A percentile compares a stretch with the other conserved stretches of the same genome.
Evolutionary conservation across 73 alveolate genomes (phyloP).

Genomic region (Symbiodinium pilosum): DNA sequence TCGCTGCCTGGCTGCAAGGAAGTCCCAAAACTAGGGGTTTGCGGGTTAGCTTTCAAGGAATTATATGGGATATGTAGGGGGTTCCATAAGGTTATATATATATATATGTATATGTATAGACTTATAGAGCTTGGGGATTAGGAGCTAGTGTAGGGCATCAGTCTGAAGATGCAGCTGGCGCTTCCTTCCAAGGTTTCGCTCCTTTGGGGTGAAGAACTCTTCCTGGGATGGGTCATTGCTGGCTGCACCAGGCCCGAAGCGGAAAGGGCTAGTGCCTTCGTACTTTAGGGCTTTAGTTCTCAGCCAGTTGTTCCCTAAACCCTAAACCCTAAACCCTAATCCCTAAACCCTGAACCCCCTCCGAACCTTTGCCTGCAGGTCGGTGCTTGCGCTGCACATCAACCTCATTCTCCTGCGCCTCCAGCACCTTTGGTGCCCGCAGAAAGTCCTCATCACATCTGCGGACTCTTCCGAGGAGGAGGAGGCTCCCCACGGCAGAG

Average conservation of each 20-base stretch:
- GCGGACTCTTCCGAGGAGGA: constrained; percentile 70
- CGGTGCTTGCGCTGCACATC: constrained; percentile 80
- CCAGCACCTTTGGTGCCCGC: constrained; percentile 80
- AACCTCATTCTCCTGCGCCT: constrained; percentile 45
- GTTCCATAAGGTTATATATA: too few species aligned
- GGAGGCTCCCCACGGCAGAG: too few species aligned
- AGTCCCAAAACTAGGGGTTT: too few species aligned
- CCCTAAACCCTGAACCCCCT: too few species aligned
- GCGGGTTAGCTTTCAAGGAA: too few species aligned
- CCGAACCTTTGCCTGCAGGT: constrained; percentile 14
- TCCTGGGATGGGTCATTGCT: constrained; percentile 90
- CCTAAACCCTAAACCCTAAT: too few species aligned
- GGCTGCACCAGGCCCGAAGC: constrained; percentile 54
- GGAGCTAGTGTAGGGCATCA: background rate
- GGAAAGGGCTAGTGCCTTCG: too few species aligned
- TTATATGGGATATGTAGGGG: too few species aligned
- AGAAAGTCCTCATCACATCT: constrained; percentile 41
- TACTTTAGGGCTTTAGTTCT: too few species aligned
- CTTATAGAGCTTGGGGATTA: background rate
- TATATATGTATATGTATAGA: too few species aligned
- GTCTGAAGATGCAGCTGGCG: background rate
- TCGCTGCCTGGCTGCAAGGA: constrained; percentile 29
- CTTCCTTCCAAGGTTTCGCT: constrained; percentile 34
- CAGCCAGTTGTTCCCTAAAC: too few species aligned
- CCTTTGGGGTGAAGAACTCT: constrained; percentile 94